Base-by-base conservation (phyloP, 1,284 basidiomycete species). In the Irpex sp. region DNA sequence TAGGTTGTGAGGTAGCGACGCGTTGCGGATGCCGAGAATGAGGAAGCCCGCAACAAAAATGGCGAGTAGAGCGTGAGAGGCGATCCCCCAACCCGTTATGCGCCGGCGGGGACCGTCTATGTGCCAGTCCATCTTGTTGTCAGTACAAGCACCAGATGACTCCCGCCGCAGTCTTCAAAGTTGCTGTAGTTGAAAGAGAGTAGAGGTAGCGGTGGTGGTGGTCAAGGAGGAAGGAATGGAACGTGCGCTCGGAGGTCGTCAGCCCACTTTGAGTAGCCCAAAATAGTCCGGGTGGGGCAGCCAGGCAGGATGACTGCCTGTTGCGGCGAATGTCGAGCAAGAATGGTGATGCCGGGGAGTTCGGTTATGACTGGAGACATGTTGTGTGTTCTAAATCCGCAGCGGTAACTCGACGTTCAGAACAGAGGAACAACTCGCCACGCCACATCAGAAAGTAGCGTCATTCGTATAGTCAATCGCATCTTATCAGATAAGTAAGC, bases 11-110 rank as follows among this genome's bases (percentile, higher is more conserved):
- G 74, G 69, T 60, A 13, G 68, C 61, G 37, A 68, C 66, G 60
- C 67, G 31, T 55, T 11, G 33, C 53, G 19, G 58, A 76, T 54
- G 43, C 74, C 75, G 21, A 74, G 64, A 19, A 75, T 66, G 58
- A 84, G 66, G n/a, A 83, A 67, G 36, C 78, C 78, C 51, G 81
- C 58, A 17, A 83, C 61, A 56, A 85, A 82, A 60, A 75, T 61
- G 1, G 68, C 65, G 51, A 85, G 57, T n/a, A 79, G 71, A 59
- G 67, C 63, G 68, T 68, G 68, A 9, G 73, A 69, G 36, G 56
- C 46, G 21, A 65, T 47, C 26, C 62, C 33, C 53, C 64, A 61
- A 13, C 54, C 31, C 9, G 57, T 39, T 5, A 36, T 26, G 17
- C 53, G 53, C 13, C 31, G 53, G 26, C 19, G 26, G 26, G 53